These are phyloP conservation scores for Wickerhamomyces strasburgensis DNA, from an alignment of 805 yeast species.

Conservation along the genomic window DNA sequence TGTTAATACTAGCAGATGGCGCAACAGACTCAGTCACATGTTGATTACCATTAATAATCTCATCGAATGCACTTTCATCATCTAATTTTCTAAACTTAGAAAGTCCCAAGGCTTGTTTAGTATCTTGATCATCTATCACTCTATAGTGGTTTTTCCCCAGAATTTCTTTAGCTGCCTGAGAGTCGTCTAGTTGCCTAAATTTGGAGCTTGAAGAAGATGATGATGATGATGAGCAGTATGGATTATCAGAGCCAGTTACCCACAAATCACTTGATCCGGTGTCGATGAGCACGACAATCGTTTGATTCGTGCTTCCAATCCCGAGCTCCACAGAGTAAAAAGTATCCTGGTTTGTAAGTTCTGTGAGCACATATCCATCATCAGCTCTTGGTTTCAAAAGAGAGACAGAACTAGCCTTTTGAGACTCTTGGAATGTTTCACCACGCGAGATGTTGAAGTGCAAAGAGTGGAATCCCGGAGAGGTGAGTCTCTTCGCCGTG, in stretches of 20 bases:
- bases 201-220: neutral
- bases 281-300: conserved; percentile 56
- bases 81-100: neutral
- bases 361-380: conserved; percentile 29
- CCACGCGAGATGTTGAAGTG: conserved; percentile 18
- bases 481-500: conserved; percentile 11
- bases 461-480: conserved; percentile 12
- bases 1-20: conserved; percentile 5
- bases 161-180: no score
- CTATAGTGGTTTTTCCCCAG: conserved; percentile 4
- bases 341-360: conserved; percentile 33
- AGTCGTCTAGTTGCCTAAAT: no score
- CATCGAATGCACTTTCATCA: no score
- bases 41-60: neutral
- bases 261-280: conserved; percentile 76
- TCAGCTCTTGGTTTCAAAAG: conserved; percentile 5
- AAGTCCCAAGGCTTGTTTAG: neutral
- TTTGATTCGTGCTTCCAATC: conserved; percentile 56
- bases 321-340: conserved; percentile 42
- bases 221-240: conserved; percentile 34
- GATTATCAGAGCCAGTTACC: conserved; percentile 48
- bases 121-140: conserved; percentile 3
- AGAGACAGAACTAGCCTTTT: conserved; percentile 7
- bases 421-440: conserved; percentile 11
- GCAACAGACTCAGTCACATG: no score